Base-by-base conservation (phyloP, 2,329 filamentous ascomycete species). In the Nemania abortiva region DNA sequence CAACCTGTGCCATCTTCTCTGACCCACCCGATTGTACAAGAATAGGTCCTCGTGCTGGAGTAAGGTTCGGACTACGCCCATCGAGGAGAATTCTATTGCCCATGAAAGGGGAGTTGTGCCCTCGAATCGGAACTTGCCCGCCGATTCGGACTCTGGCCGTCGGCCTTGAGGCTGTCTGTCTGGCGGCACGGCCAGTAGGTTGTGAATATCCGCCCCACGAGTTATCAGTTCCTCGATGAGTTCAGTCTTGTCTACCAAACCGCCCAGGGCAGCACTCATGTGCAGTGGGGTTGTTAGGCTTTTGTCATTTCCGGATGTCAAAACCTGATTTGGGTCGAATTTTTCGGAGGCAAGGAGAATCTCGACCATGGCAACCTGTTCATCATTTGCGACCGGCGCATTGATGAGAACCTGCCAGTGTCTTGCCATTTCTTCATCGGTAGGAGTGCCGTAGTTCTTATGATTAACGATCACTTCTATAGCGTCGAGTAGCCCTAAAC, bases 31-130 rank as follows among this genome's bases (percentile, higher is more conserved):
- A n/a, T n/a, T n/a, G n/a, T n/a, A n/a, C n/a, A n/a, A n/a, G n/a
- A n/a, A n/a, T n/a, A n/a, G n/a, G n/a, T n/a, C 0, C 13, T 45
- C 34, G n/a, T 34, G 2, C 10, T 22, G 7, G 9, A 74, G 29
- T 22, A 74, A 47, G 15, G 31, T 13, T 15, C 42, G 10, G 20
- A 72, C 47, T 4, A 64, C 34, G 5, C 20, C 18, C 7, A 68
- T 1, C 10, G 69, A 55, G n/a, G 66, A 65, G 34, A 55, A 64
- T 9, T 60, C 47, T 29, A 75, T 74, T 7, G 73, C 73, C 65
- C 70, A 75, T 52, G 63, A 70, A 9, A 75, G 56, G 27, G 73
- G 72, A 13, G 72, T 73, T 24, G 67, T 68, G 31, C 70, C 66
- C 27, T 68, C 66, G 13, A 57, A 73, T 52, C 13, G 31, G 13